Evolutionary conservation across 108 stramenopile species (phyloP), one percentile per base, ranked within the genome.

Genomic region (Discostella pseudostelligera): DNA sequence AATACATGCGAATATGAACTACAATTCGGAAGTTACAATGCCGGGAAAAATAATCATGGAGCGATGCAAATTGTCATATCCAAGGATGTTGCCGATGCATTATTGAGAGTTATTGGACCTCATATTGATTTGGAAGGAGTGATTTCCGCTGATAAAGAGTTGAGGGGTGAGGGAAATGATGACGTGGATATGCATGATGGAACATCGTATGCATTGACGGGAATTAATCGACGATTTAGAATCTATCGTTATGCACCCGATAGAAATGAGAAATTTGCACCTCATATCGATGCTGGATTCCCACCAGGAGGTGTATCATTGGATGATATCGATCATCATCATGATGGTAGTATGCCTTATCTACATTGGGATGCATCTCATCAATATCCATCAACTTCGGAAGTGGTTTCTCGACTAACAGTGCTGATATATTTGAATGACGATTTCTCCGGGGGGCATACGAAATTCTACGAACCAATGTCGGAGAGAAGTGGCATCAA

Each of bases 201-300:
- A 1, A 20, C 6, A 11, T 40, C 63, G 26, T 85, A 78, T 64
- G 60, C 74, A 37, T 39, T 74, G 12, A 75, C 48, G 0, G 91
- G 91, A 35, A 51, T 94, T 36, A 94, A 92, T 72, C 76, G 85
- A 35, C 80, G 93, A 37, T 87, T 84, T 65, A 62, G 93, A 14
- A 65, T 94, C 8, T 94, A 94, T 75, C 72, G 84, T 25, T 94
- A 94, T 62, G 79, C 65, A 16, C 67, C 85, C 7, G 67, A 66
- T 55, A 67, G 78, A 3, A 24, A 67, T 0, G 82, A 94, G 75
- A 67, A 70, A 4, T 94, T 94, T 79, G 80, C 87, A 50, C 88
- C 93, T 16, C 93, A 94, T 58, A 87, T 94, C 65, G 93, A 94
- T 80, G 88, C 90, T 19, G 93, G 88, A 0, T 94, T 94, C 74